Evolutionary conservation across 768 basidiomycete genomes (phyloP).

Genomic region (Trametes villosa): DNA sequence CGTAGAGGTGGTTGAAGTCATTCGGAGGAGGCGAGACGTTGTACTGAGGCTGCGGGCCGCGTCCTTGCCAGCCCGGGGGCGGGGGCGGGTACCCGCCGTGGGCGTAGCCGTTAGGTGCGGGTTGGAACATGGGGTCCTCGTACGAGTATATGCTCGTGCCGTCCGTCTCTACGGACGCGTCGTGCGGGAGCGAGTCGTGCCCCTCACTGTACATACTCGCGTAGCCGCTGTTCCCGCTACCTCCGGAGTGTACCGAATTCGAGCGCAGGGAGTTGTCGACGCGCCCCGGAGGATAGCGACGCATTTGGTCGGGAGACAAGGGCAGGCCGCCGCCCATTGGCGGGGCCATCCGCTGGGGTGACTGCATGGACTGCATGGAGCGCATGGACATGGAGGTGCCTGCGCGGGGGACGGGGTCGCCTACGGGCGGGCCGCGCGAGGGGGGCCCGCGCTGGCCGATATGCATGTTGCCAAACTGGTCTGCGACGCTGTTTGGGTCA

Average conservation of each 20-base stretch:
- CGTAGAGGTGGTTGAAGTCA: conserved; percentile 65
- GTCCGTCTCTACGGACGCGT: conserved; percentile 40
- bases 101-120: conserved; percentile 16
- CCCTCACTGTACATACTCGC: conserved; percentile 35
- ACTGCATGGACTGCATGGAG: conserved; percentile 24
- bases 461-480: conserved; percentile 58
- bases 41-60: conserved; percentile 18
- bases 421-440: conserved; percentile 34
- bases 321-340: conserved; percentile 22
- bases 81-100: conserved; percentile 15
- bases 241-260: conserved; percentile 37
- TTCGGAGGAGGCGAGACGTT: conserved; percentile 15
- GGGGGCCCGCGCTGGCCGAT: conserved; percentile 46
- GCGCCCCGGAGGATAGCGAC: conserved; percentile 25
- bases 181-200: conserved; percentile 26
- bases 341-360: conserved; percentile 22
- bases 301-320: conserved; percentile 24
- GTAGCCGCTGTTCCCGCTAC: conserved; percentile 39
- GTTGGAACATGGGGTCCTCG: conserved; percentile 36
- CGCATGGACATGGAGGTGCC: conserved; percentile 49
- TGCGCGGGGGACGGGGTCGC: conserved; percentile 57
- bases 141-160: conserved; percentile 42
- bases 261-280: conserved; percentile 22
- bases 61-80: conserved; percentile 19
- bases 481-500: conserved; percentile 51